Percentiles rank a stretch among this genome's conserved stretches.
These are phyloP conservation scores for Hyaloscypha finlandica DNA, from an alignment of 495 filamentous ascomycete species.

Conservation along the genomic window DNA sequence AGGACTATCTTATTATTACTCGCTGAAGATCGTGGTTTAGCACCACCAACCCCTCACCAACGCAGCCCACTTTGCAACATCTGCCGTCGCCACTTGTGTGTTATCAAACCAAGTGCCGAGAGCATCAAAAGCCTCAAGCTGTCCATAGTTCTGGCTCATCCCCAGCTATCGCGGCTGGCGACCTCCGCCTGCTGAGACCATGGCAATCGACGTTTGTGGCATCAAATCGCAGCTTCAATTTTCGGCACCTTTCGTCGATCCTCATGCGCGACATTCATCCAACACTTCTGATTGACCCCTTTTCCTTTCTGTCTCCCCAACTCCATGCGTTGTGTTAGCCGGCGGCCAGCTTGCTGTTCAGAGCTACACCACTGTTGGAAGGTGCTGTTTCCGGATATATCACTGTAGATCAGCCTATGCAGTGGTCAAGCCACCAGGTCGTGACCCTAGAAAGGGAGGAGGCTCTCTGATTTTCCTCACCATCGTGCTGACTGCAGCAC, in stretches of 20 bases:
- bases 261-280: slow-evolving; percentile 25
- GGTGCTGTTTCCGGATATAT: slow-evolving; percentile 27
- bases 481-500: slow-evolving; percentile 4
- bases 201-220: slow-evolving; percentile 8
- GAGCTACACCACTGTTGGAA: slow-evolving; percentile 28
- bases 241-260: slow-evolving; percentile 3
- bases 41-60: slow-evolving; percentile 8
- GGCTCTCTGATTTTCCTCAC: slow-evolving; percentile 7
- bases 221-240: background rate
- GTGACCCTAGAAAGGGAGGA: slow-evolving; percentile 3
- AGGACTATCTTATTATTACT: slow-evolving; percentile 8
- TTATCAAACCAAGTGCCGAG: slow-evolving; percentile 25
- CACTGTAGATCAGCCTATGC: slow-evolving; percentile 25
- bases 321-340: background rate
- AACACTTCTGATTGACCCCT: slow-evolving; percentile 9
- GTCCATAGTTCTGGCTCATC: background rate
- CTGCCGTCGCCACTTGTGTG: slow-evolving; percentile 19
- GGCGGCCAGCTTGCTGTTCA: background rate
- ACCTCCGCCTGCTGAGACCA: background rate
- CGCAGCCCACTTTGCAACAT: slow-evolving; percentile 16
- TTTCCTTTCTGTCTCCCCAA: background rate
- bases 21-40: slow-evolving; percentile 5
- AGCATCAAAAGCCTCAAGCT: background rate
- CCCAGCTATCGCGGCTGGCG: background rate
- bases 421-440: background rate